These are phyloP conservation scores for Pseudognaphalium luteoalbum DNA, from an alignment of 129 eudicot species.

Conservation along the genomic window DNA sequence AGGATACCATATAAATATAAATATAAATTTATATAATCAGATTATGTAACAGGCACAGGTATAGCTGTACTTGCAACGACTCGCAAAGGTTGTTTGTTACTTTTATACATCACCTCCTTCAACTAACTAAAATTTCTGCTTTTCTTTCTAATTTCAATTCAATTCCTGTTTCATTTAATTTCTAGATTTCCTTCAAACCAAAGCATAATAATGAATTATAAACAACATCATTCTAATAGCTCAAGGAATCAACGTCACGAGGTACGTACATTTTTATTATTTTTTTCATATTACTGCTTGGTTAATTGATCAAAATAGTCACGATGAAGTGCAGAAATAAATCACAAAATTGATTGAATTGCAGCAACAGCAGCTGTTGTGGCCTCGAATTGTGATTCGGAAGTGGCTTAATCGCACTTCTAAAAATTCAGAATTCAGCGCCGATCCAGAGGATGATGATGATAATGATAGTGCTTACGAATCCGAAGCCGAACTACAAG, in stretches of 20 bases:
- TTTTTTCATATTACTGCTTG: constrained; percentile 24
- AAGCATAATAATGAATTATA: constrained; percentile 9
- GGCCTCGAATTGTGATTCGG: constrained; percentile 71
- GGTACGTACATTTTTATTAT: constrained; percentile 26
- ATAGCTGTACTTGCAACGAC: background rate
- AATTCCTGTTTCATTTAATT: background rate
- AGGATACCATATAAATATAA: too few species aligned
- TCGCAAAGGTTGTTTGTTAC: background rate
- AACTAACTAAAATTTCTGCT: background rate
- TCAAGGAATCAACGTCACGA: constrained; percentile 12
- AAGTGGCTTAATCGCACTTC: constrained; percentile 68
- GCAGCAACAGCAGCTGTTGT: constrained; percentile 57
- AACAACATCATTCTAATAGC: constrained; percentile 21
- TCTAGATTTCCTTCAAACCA: background rate
- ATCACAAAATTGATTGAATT: background rate
- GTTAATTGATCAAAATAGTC: background rate
- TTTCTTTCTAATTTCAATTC: background rate
- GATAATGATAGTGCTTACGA: constrained; percentile 29
- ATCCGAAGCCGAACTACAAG: constrained; percentile 32
- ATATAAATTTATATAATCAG: too few species aligned
- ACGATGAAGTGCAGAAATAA: background rate
- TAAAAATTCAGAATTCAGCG: constrained; percentile 54
- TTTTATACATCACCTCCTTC: background rate
- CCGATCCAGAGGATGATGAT: constrained; percentile 45
- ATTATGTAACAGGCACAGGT: background rate